Percentiles rank a stretch among this genome's conserved stretches.
These are phyloP conservation scores for Annona cherimola DNA, from an alignment of 164 flowering plant genomes.

Conservation along the genomic window DNA sequence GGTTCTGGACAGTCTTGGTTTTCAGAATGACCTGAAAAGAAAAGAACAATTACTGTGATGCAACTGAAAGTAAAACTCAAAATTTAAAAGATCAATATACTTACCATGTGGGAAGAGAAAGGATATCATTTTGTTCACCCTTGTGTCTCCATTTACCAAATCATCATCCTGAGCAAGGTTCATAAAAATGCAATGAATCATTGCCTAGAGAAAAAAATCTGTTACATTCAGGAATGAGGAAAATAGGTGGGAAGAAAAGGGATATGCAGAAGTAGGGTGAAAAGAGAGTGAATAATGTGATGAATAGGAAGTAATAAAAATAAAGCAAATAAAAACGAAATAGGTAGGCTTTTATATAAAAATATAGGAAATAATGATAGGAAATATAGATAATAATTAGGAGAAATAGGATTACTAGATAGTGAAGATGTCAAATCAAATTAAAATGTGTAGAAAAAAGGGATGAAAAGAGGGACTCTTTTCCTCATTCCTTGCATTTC, in stretches of 20 bases:
- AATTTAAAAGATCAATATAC: background rate
- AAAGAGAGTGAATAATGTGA: background rate
- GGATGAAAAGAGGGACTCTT: too few species aligned
- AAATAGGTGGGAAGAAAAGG: too few species aligned
- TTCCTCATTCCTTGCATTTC: too few species aligned
- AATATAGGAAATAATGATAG: too few species aligned
- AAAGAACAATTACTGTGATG: background rate
- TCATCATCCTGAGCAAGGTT: slow-evolving; percentile 43
- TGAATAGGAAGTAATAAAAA: background rate
- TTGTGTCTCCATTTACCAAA: slow-evolving; percentile 27
- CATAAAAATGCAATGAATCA: background rate
- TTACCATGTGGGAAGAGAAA: slow-evolving; percentile 73
- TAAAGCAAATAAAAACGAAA: too few species aligned
- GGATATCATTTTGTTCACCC: slow-evolving; percentile 56
- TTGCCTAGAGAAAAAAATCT: too few species aligned
- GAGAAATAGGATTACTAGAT: too few species aligned
- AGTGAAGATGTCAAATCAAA: too few species aligned
- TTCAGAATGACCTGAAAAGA: slow-evolving; percentile 25
- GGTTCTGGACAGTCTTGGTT: slow-evolving; percentile 31
- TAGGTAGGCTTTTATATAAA: too few species aligned
- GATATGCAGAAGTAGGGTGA: background rate
- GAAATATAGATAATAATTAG: too few species aligned
- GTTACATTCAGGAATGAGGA: too few species aligned
- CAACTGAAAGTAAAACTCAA: background rate
- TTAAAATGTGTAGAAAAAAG: too few species aligned